Percentiles rank a stretch among this genome's conserved stretches.
Evolutionary conservation across 2,329 filamentous ascomycete species (phyloP).

Genomic region (Xylaria sp.): DNA sequence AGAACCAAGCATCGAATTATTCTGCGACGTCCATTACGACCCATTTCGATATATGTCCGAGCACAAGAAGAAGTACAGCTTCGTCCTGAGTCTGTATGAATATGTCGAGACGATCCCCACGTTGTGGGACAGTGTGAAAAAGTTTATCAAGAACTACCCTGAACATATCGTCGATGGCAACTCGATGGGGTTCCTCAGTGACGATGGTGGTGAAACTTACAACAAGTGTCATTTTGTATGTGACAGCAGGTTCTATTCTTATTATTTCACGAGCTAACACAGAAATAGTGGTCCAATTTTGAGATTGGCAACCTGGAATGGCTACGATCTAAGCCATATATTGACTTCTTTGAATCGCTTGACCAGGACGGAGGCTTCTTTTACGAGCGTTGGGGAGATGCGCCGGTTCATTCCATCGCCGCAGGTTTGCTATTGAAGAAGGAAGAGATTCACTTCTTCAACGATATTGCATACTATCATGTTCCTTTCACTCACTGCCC

Average conservation of each 20-base stretch:
- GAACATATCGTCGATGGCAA: slow-evolving; percentile 86
- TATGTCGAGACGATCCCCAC: slow-evolving; percentile 96
- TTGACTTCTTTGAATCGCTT: slow-evolving; percentile 87
- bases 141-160: slow-evolving; percentile 88
- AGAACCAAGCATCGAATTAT: slow-evolving; percentile 94
- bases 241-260: slow-evolving; percentile 30
- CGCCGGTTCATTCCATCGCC: slow-evolving; percentile 97
- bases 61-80: slow-evolving; percentile 97
- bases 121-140: slow-evolving; percentile 93
- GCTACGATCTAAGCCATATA: slow-evolving; percentile 86
- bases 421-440: slow-evolving; percentile 86
- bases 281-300: slow-evolving; percentile 91
- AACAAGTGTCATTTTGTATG: slow-evolving; percentile 97
- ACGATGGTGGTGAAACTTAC: slow-evolving; percentile 89
- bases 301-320: slow-evolving; percentile 94
- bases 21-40: slow-evolving; percentile 94
- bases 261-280: slow-evolving; percentile 37
- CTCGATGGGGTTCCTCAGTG: slow-evolving; percentile 87
- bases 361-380: slow-evolving; percentile 96
- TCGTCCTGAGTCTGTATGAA: slow-evolving; percentile 93
- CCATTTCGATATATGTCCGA: slow-evolving; percentile 97
- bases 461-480: slow-evolving; percentile 98
- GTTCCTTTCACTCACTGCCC: slow-evolving; percentile 98
- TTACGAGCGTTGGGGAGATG: slow-evolving; percentile 98
- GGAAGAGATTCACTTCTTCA: slow-evolving; percentile 97